Evolutionary conservation across 495 filamentous ascomycete genomes (phyloP), one percentile per base, ranked within the genome.

Genomic region (Aspergillus incahuasiensis): DNA sequence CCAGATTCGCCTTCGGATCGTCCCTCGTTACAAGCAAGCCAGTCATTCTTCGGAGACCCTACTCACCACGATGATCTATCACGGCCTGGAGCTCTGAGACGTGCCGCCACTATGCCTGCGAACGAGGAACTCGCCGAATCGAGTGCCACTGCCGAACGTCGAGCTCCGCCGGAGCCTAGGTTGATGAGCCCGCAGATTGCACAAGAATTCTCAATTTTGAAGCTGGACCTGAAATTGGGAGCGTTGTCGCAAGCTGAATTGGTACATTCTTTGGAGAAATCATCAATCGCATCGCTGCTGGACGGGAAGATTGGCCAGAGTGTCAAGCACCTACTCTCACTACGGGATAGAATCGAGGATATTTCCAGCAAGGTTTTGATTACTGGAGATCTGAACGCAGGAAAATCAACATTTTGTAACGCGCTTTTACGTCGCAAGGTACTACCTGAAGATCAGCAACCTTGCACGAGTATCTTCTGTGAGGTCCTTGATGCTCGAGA

Each of bases 361-460:
- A 97, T 89, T 0, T 89, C 92, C 3, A 97, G 95, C 73, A 98
- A 97, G 72, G 95, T 98, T 15, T 66, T 98, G 61, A 85, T 98
- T n/a, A 98, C 94, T 12, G 94, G 94, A 63, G 94, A 98, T 72
- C 70, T 97, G 46, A 98, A 98, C 67, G 92, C 94, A 13, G 94
- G 94, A 63, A 98, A 98, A 66, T 98, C 94, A 11, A 97, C 94
- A 5, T 97, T 98, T 61, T 98, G 94, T 75, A 98, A 98, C 72
- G 95, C 94, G 9, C 74, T 98, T 20, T 74, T 98, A 35, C 86
- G 94, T 41, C 86, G 91, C 54, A 97, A 97, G 71, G 80, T 98
- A 15, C 75, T 98, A 15, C 94, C 94, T 5, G 94, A 96, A 73
- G 95, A 97, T 60, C 91, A 98, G 67, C 94, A 96, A 63, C 94